Evolutionary conservation across 768 basidiomycete genomes (phyloP).

Genomic region (Saitozyma podzolica): DNA sequence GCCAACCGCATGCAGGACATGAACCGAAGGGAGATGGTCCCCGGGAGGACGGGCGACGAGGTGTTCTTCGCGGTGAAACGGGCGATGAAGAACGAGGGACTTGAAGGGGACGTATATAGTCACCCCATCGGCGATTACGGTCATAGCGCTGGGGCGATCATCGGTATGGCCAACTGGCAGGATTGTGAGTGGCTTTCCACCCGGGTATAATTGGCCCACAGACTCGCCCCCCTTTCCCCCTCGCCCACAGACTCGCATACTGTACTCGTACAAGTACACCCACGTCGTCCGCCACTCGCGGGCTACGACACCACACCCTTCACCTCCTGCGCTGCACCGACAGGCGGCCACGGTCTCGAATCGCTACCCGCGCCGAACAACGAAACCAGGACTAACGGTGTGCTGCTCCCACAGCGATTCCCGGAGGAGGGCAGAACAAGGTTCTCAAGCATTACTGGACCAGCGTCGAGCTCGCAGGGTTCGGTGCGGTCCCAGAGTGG

Average conservation of each 20-base stretch:
- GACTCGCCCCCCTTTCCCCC: too few species aligned
- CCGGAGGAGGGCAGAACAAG: conserved; percentile 58
- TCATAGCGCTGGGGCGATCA: conserved; percentile 60
- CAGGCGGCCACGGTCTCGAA: too few species aligned
- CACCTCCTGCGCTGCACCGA: too few species aligned
- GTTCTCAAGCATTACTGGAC: conserved; percentile 61
- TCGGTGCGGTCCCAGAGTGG: conserved; percentile 59
- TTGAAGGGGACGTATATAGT: conserved; percentile 59
- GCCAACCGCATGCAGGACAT: conserved; percentile 62
- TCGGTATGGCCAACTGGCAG: conserved; percentile 41
- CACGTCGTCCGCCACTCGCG: too few species aligned
- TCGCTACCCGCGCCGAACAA: too few species aligned
- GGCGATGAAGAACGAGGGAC: conserved; percentile 57
- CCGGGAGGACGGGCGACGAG: conserved; percentile 58
- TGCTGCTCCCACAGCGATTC: conserved; percentile 50
- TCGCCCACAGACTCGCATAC: too few species aligned
- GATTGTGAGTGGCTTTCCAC: conserved; percentile 1
- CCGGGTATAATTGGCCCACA: not conserved
- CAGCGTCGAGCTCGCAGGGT: conserved; percentile 61
- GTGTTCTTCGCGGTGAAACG: conserved; percentile 55
- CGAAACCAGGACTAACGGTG: too few species aligned
- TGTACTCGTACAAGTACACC: too few species aligned
- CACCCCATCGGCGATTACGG: conserved; percentile 64
- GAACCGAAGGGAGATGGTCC: conserved; percentile 56
- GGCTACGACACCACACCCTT: too few species aligned